Evolutionary conservation across 257 asterid genomes (phyloP).

Genomic region (Dorcoceras hygrometricum): DNA sequence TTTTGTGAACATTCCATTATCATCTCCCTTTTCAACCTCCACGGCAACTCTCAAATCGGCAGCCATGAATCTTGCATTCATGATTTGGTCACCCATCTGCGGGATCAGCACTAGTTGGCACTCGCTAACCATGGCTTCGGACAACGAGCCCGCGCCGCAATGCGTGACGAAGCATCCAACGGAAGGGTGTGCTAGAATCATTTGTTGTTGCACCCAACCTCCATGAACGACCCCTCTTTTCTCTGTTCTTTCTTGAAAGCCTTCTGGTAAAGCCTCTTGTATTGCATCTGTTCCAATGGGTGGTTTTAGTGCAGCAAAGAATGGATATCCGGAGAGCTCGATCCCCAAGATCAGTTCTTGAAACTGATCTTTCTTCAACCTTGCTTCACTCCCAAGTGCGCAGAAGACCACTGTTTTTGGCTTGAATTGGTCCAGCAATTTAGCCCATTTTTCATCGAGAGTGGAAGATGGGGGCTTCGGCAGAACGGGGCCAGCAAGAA

Average conservation of each 20-base stretch:
- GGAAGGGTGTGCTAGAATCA: slow-evolving; percentile 33
- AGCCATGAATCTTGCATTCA: slow-evolving; percentile 36
- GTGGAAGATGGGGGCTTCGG: slow-evolving; percentile 31
- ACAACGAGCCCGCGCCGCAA: slow-evolving; percentile 38
- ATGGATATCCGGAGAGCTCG: slow-evolving; percentile 33
- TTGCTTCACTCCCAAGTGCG: slow-evolving; percentile 50
- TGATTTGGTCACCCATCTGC: slow-evolving; percentile 31
- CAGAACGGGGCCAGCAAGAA: slow-evolving; percentile 44
- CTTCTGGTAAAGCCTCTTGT: slow-evolving; percentile 39
- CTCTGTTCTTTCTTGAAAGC: slow-evolving; percentile 21
- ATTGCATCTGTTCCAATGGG: slow-evolving; percentile 29
- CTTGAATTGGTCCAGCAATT: slow-evolving; percentile 34
- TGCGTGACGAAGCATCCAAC: slow-evolving; percentile 40
- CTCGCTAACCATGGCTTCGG: slow-evolving; percentile 36
- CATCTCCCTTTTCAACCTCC: slow-evolving; percentile 42
- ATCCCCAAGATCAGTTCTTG: slow-evolving; percentile 35
- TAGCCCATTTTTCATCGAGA: slow-evolving; percentile 32
- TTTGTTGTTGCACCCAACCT: slow-evolving; percentile 39
- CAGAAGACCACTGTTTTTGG: slow-evolving; percentile 38
- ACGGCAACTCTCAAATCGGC: slow-evolving; percentile 34
- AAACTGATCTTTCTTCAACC: slow-evolving; percentile 28
- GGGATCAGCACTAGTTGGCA: slow-evolving; percentile 41
- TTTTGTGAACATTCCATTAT: slow-evolving; percentile 32
- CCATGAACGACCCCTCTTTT: slow-evolving; percentile 30
- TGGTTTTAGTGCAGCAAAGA: slow-evolving; percentile 38